Evolutionary conservation across 345 rosid species (phyloP).

Genomic region (Aquilaria yunnanensis): DNA sequence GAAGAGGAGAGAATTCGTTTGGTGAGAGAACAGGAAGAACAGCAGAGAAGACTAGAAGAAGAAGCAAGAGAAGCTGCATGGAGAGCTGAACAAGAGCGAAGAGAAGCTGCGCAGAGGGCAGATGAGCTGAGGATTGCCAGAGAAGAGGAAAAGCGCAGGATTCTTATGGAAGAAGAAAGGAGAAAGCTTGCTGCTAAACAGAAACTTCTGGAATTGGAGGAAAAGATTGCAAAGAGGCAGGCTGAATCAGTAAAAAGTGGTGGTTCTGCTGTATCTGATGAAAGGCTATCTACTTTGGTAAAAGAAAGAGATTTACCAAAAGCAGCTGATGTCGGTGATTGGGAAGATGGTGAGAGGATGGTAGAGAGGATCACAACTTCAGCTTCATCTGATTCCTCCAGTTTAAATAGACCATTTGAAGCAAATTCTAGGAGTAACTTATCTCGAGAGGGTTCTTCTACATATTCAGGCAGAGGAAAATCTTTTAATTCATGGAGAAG

Average conservation of each 20-base stretch:
- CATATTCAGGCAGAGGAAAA: constrained; percentile 52
- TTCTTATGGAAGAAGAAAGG: constrained; percentile 90
- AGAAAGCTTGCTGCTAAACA: constrained; percentile 94
- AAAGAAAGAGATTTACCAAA: constrained; percentile 40
- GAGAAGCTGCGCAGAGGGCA: constrained; percentile 64
- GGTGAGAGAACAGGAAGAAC: constrained; percentile 80
- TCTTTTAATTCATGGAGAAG: constrained; percentile 59
- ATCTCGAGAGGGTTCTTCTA: constrained; percentile 52
- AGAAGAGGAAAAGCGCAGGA: constrained; percentile 84
- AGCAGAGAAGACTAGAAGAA: constrained; percentile 66
- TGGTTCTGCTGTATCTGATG: constrained; percentile 44
- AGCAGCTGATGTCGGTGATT: constrained; percentile 52
- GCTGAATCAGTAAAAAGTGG: constrained; percentile 45
- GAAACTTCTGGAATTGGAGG: constrained; percentile 91
- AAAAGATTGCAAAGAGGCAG: constrained; percentile 83
- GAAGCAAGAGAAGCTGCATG: constrained; percentile 84
- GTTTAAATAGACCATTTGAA: constrained; percentile 49
- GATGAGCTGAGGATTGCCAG: constrained; percentile 83
- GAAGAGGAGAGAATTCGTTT: constrained; percentile 79
- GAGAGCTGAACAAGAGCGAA: constrained; percentile 83
- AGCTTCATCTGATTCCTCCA: constrained; percentile 60
- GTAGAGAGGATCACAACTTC: constrained; percentile 86
- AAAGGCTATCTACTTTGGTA: constrained; percentile 30
- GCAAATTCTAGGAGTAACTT: constrained; percentile 36
- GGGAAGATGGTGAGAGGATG: constrained; percentile 92